phyloP scores from a whole-genome alignment of 1,284 basidiomycete species.

The Ustilago curta region DNA sequence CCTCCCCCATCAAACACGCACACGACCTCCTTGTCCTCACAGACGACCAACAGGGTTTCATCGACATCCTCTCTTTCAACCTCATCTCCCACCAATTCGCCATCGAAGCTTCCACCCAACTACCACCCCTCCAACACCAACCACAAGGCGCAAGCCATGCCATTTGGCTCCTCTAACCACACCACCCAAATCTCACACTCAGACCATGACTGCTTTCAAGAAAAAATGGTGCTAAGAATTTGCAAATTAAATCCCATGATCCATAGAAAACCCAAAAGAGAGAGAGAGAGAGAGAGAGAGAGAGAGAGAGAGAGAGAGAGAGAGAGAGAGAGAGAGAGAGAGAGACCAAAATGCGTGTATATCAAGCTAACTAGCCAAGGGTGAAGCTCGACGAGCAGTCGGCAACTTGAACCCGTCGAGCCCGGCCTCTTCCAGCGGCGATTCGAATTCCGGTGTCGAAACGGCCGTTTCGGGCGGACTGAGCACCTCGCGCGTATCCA shows the following conservation, averaged over 20 bases:
- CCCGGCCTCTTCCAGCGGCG: constrained; percentile 14
- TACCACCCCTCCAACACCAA: constrained; percentile 24
- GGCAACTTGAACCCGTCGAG: constrained; percentile 7
- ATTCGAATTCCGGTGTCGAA: constrained; percentile 36
- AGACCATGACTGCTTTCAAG: neutral
- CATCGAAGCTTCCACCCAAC: constrained; percentile 26
- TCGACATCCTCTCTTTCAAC: constrained; percentile 55
- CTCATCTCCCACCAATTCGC: constrained; percentile 2
- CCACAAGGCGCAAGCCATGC: constrained; percentile 64
- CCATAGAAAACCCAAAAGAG: constrained; percentile 10
- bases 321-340: no score
- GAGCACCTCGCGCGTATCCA: constrained; percentile 26
- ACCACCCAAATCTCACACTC: neutral
- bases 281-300: constrained; percentile 15
- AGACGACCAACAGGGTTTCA: constrained; percentile 57
- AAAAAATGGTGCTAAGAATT: constrained; percentile 1
- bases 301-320: constrained; percentile 5
- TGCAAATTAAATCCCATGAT: constrained; percentile 2
- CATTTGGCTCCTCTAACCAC: constrained; percentile 60
- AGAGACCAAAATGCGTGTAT: no score
- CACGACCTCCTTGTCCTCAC: constrained; percentile 49
- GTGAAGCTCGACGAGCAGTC: constrained; percentile 9
- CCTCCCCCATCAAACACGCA: neutral
- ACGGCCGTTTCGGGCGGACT: constrained; percentile 33
- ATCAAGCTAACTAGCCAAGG: constrained; percentile 9